These are phyloP conservation scores for Sclerotinia glacialis DNA, from an alignment of 2,329 filamentous ascomycete species.

Conservation along the genomic window DNA sequence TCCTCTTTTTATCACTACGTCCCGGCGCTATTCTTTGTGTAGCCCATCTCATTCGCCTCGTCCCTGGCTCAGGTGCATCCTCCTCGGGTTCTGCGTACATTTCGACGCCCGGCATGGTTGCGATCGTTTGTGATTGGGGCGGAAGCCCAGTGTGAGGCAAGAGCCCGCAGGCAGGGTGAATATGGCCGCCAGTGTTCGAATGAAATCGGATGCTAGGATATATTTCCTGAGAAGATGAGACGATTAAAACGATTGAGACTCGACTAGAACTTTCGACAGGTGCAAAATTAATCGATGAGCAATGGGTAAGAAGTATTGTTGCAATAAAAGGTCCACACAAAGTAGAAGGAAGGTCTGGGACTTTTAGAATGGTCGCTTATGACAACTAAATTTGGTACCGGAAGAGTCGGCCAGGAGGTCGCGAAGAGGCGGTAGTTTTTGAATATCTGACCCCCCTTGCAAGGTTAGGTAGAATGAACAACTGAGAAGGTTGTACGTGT, in stretches of 20 bases:
- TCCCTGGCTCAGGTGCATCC: conserved; percentile 47
- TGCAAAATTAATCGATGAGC: conserved; percentile 7
- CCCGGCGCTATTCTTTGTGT: conserved; percentile 81
- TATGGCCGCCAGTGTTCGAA: conserved; percentile 20
- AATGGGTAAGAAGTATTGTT: conserved; percentile 12
- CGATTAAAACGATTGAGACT: conserved; percentile 2
- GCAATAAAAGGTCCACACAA: conserved; percentile 17
- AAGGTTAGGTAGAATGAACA: background rate
- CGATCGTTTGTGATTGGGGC: conserved; percentile 19
- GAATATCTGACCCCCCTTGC: conserved; percentile 18
- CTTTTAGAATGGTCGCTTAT: conserved; percentile 22
- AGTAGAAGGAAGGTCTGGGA: conserved; percentile 13
- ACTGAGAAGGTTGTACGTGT: background rate
- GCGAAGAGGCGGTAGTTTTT: conserved; percentile 8
- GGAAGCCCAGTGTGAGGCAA: conserved; percentile 23
- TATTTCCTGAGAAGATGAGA: background rate
- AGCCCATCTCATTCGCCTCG: conserved; percentile 88
- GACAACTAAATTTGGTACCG: conserved; percentile 21
- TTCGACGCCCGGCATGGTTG: conserved; percentile 35
- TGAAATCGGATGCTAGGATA: background rate
- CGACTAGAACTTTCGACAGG: conserved; percentile 1
- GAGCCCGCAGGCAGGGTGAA: conserved; percentile 22
- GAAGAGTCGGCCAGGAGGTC: conserved; percentile 23
- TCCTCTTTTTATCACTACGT: conserved; percentile 74
- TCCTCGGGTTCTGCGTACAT: conserved; percentile 44